phyloP scores from a whole-genome alignment of 73 alveolate species.

The Paramecium sonneborni region DNA sequence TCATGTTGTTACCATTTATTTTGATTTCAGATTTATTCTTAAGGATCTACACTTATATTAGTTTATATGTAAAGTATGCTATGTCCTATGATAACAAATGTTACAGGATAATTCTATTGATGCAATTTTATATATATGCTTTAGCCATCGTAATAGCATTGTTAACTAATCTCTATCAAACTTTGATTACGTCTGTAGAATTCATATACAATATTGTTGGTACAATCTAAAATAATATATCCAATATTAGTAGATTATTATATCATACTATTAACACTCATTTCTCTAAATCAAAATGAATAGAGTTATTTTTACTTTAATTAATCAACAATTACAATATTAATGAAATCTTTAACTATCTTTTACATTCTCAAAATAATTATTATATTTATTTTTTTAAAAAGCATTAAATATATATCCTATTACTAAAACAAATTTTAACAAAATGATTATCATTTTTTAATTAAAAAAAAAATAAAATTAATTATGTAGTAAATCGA shows the following conservation, averaged over 20 bases:
- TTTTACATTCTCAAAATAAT: too few species aligned
- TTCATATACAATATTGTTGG: background rate
- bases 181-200: background rate
- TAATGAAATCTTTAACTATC: too few species aligned
- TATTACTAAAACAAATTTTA: too few species aligned
- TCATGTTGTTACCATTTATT: background rate
- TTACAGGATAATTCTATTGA: background rate
- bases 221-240: conserved; percentile 4
- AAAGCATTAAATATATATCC: too few species aligned
- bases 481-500: background rate
- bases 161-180: background rate
- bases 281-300: background rate
- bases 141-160: background rate
- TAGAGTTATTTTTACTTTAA: background rate
- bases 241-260: background rate
- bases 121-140: background rate
- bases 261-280: background rate
- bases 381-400: too few species aligned
- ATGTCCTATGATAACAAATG: background rate
- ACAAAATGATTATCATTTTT: background rate
- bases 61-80: background rate
- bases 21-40: conserved; percentile 15
- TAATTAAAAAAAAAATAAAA: background rate
- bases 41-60: background rate
- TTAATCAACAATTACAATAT: too few species aligned